Evolutionary conservation across 345 rosid species (phyloP).

Genomic region (Pelargonium nanum): DNA sequence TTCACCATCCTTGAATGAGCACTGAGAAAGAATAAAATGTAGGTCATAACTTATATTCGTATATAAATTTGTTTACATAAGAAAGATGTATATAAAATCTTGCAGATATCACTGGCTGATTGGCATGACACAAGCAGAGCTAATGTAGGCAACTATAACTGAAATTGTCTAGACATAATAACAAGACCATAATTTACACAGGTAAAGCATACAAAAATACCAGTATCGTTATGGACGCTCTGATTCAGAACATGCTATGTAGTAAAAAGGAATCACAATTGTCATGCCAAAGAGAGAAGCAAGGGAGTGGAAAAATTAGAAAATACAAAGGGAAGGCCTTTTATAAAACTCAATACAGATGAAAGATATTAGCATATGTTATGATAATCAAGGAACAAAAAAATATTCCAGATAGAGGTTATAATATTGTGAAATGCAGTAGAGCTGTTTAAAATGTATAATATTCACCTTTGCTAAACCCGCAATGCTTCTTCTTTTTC

Average conservation of each 20-base stretch:
- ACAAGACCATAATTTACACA: not conserved
- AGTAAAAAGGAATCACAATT: no score
- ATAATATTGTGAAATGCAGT: no score
- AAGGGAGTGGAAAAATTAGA: no score
- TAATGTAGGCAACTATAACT: not conserved
- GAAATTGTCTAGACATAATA: no score
- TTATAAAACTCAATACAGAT: no score
- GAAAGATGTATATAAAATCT: not conserved
- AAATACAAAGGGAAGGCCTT: not conserved
- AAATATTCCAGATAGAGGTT: no score
- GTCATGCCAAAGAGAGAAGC: not conserved
- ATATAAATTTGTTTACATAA: slow-evolving; percentile 1
- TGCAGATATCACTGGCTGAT: not conserved
- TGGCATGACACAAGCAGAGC: not conserved
- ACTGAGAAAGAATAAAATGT: slow-evolving; percentile 33
- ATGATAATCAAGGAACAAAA: not conserved
- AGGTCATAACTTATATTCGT: slow-evolving; percentile 1
- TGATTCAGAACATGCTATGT: no score
- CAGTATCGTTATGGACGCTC: no score
- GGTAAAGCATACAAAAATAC: no score
- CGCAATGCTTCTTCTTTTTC: slow-evolving; percentile 57
- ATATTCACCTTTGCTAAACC: slow-evolving; percentile 64
- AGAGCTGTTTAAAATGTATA: no score
- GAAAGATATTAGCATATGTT: no score
- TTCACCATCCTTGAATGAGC: slow-evolving; percentile 46